phyloP scores from a whole-genome alignment of 495 filamentous ascomycete genomes.

The Bathelium albidoporum region DNA sequence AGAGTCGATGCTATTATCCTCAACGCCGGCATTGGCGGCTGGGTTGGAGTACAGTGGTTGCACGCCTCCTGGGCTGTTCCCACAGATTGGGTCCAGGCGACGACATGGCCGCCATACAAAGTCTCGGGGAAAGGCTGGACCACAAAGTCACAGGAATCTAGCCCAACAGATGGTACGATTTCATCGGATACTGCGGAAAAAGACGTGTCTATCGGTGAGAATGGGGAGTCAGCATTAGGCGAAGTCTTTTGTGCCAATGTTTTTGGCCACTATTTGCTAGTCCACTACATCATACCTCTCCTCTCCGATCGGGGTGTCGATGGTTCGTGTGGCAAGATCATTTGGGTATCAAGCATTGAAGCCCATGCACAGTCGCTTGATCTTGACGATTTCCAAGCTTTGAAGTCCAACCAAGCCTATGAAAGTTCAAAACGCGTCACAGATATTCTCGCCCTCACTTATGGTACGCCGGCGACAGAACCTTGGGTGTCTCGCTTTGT shows the following conservation, averaged over 20 bases:
- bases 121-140: constrained; percentile 47
- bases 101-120: constrained; percentile 77
- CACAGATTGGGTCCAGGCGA: constrained; percentile 53
- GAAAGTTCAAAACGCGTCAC: constrained; percentile 78
- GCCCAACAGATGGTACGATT: background rate
- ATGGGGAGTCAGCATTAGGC: constrained; percentile 51
- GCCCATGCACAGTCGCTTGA: constrained; percentile 46
- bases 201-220: background rate
- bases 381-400: constrained; percentile 64
- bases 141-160: constrained; percentile 29
- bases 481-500: constrained; percentile 44
- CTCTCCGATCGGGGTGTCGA: constrained; percentile 40
- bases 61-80: constrained; percentile 47
- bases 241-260: constrained; percentile 82
- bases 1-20: constrained; percentile 71
- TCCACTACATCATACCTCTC: constrained; percentile 65
- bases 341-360: constrained; percentile 81
- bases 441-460: constrained; percentile 70
- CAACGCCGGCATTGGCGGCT: constrained; percentile 86
- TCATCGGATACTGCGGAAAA: background rate
- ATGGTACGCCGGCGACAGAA: constrained; percentile 51
- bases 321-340: constrained; percentile 45
- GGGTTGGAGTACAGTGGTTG: constrained; percentile 68
- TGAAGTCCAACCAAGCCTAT: constrained; percentile 54
- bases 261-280: constrained; percentile 89